Base-by-base conservation (phyloP, 108 stramenopile species). In the Cylindrotheca closterium region DNA sequence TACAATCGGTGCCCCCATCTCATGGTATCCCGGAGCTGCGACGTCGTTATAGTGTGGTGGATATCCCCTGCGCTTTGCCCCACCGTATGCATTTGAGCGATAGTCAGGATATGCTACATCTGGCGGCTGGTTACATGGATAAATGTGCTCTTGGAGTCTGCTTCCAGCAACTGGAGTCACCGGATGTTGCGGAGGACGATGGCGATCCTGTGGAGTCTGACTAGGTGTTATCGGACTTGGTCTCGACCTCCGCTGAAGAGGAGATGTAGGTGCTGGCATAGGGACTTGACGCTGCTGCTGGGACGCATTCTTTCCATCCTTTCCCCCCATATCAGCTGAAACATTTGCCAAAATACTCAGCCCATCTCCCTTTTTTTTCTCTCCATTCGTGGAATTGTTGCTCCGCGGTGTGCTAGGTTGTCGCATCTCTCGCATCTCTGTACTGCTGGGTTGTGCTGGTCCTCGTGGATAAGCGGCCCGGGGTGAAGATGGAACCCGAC, bases 321-420 rank as follows among this genome's bases (percentile, higher is more conserved):
- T 62, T 18, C 61, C 55, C 37, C 45, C 45, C 75, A 77, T 77
- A 18, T 47, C 75, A 45, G 55, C 56, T 0, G 75, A 77, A 27
- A 77, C 75, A 53, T 70, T 68, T 22, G 75, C 75, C 24, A 77
- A 45, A 62, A 77, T 57, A 50, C 68, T 69, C 57, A 77, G 30
- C 3, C 63, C 55, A 65, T 77, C 75, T 47, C 68, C 68, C 22
- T 68, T 64, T 45, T 70, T 69, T 47, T 65, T 49, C 23, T 62
- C 51, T 30, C 53, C 53, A 2, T 45, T 8, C 25, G 31, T 29
- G 7, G 2, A 28, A 4, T 7, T 7, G 37, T 7, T 15, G 7
- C 37, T 7, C 7, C 37, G 37, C 7, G 37, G 37, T 10, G 10
- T 42, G 10, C 15, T 7, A 7, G 15, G 15, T 42, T 42, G 7